These are phyloP conservation scores for Rhododendron henanense DNA, from an alignment of 148 eudicot genomes.

Conservation along the genomic window DNA sequence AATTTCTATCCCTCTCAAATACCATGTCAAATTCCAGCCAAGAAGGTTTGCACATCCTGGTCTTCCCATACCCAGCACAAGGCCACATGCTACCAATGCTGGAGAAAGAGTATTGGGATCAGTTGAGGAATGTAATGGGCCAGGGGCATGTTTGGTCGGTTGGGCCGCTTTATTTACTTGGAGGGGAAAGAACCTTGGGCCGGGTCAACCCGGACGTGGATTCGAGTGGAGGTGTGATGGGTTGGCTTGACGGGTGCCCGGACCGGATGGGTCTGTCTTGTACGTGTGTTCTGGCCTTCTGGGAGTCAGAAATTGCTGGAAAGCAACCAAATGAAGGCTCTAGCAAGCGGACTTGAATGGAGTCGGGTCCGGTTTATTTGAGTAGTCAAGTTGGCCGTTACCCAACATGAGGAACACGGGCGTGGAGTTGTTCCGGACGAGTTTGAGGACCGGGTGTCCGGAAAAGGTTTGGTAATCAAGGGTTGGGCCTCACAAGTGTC, in stretches of 20 bases:
- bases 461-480: background rate
- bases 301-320: slow-evolving; percentile 59
- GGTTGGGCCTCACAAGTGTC: background rate
- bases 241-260: slow-evolving; percentile 58
- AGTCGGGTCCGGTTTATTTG: slow-evolving; percentile 16
- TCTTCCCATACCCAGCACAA: too few relatives aligned
- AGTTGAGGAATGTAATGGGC: background rate
- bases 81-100: background rate
- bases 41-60: too few relatives aligned
- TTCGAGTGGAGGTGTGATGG: slow-evolving; percentile 7
- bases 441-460: background rate
- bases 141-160: background rate
- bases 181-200: background rate
- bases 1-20: too few relatives aligned
- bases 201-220: background rate
- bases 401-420: background rate
- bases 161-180: background rate
- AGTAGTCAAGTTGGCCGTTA: background rate
- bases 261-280: slow-evolving; percentile 51
- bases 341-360: slow-evolving; percentile 46
- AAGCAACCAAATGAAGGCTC: slow-evolving; percentile 47
- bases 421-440: background rate
- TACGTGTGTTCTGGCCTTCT: slow-evolving; percentile 41
- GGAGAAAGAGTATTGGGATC: background rate
- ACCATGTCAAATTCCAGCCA: too few relatives aligned